Evolutionary conservation across 75 land plant genomes (phyloP), one percentile per base, ranked within the genome.

Genomic region (Ceratopteris richardii): DNA sequence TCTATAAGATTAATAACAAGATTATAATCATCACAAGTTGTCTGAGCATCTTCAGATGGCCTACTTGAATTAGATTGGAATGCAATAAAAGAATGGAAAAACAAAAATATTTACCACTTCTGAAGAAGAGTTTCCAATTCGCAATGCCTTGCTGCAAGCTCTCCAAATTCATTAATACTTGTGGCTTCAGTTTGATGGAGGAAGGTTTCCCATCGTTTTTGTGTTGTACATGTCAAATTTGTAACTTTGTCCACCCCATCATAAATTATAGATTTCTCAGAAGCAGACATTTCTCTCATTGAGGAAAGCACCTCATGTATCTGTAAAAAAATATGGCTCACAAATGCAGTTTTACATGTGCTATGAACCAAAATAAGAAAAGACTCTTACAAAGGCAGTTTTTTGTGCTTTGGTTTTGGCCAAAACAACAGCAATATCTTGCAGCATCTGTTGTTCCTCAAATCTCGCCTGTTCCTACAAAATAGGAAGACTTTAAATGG

Each of bases 91-190:
- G n/a, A n/a, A n/a, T n/a, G n/a, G n/a, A n/a, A n/a, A n/a, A n/a
- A n/a, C n/a, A n/a, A n/a, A n/a, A 3, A 33, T 33, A 33, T 9
- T 4, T 60, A 82, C 90, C 90, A 66, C 46, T 77, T 54, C 56
- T 82, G 83, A 13, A 86, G 55, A 1, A 80, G 68, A 22, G 46
- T 41, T 64, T 86, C 90, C 80, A 86, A 66, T 1, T 80, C 67
- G 56, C 90, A 82, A 62, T 86, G 90, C 24, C 80, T 86, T 0
- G 81, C 80, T 60, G 82, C 75, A 55, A 57, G 31, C 40, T 30
- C 17, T 28, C 17, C 39, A 57, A 31, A 30, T 2, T 29, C 60
- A 7, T 29, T 19, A 31, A 13, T n/a, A 30, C 37, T 33, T 11
- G 30, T 30, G 9, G 10, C 60, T 6, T 57, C 60, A 12, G 60